phyloP scores from a whole-genome alignment of 129 eudicot genomes.

The Flaveria bidentis region DNA sequence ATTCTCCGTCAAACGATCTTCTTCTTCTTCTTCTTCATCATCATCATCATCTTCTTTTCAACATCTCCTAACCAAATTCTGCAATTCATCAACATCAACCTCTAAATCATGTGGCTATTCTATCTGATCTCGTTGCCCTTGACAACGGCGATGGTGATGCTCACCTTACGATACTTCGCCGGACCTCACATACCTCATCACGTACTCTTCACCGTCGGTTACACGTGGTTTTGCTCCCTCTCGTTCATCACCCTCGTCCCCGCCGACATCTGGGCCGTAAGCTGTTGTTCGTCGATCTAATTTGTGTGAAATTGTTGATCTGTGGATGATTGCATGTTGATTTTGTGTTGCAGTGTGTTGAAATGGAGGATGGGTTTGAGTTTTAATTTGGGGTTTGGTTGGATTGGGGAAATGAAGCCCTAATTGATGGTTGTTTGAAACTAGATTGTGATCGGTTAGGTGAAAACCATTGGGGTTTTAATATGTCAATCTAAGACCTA shows the following conservation, averaged over 20 bases:
- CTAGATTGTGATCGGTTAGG: neutral
- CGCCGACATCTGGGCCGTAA: constrained; percentile 82
- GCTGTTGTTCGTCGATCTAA: constrained; percentile 9
- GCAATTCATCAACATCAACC: constrained; percentile 24
- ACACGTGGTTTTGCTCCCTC: constrained; percentile 79
- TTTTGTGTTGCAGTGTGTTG: neutral
- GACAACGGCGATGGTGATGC: constrained; percentile 75
- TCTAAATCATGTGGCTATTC: constrained; percentile 62
- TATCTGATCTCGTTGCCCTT: constrained; percentile 69
- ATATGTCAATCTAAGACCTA: neutral
- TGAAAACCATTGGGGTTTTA: neutral
- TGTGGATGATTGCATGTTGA: neutral
- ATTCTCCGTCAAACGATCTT: too few relatives aligned
- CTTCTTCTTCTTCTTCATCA: too few relatives aligned
- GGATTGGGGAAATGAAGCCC: constrained; percentile 10
- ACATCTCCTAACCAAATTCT: neutral
- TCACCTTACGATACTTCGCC: constrained; percentile 72
- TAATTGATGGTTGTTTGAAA: constrained; percentile 15
- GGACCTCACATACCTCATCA: constrained; percentile 78
- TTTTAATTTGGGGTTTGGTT: neutral
- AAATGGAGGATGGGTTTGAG: neutral
- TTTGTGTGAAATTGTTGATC: neutral
- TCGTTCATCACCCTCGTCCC: constrained; percentile 79
- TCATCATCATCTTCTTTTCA: too few relatives aligned
- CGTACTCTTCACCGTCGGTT: constrained; percentile 73